Conservation (phyloP, 1,284 basidiomycete genomes). For the Neonothopanus nambi region DNA sequence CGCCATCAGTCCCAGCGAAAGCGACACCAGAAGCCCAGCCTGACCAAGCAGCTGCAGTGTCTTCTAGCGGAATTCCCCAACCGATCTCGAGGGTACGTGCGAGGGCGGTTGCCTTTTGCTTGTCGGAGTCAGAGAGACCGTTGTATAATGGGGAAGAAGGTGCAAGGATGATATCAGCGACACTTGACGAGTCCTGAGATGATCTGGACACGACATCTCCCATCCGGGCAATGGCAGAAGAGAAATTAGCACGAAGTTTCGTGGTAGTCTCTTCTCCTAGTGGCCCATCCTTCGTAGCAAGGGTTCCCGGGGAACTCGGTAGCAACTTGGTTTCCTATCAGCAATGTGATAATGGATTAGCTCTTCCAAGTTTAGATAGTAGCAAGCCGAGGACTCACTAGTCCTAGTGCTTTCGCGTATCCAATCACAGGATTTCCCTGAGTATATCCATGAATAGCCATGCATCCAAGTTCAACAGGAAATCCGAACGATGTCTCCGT, state of each 20-base stretch:
- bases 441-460: slow-evolving; percentile 13
- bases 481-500: slow-evolving; percentile 11
- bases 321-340: background rate
- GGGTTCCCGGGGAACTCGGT: slow-evolving; percentile 3
- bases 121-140: slow-evolving; percentile 7
- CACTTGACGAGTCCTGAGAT: slow-evolving; percentile 1
- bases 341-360: background rate
- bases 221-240: slow-evolving; percentile 4
- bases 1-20: slow-evolving; percentile 11
- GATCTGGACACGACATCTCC: slow-evolving; percentile 1
- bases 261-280: background rate
- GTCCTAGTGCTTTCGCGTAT: slow-evolving; percentile 4
- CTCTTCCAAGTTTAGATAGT: too few relatives aligned
- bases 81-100: slow-evolving; percentile 11
- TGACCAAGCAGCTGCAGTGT: slow-evolving; percentile 4
- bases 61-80: slow-evolving; percentile 11
- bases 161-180: slow-evolving; percentile 6
- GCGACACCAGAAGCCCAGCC: slow-evolving; percentile 11
- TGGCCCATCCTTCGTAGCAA: slow-evolving; percentile 2
- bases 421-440: slow-evolving; percentile 8
- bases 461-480: slow-evolving; percentile 13
- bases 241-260: slow-evolving; percentile 1
- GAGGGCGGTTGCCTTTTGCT: slow-evolving; percentile 5
- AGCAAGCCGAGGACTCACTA: background rate
- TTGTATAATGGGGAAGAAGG: slow-evolving; percentile 10